Base-by-base conservation (phyloP, 441 rosid genomes). In the Croton setiger region DNA sequence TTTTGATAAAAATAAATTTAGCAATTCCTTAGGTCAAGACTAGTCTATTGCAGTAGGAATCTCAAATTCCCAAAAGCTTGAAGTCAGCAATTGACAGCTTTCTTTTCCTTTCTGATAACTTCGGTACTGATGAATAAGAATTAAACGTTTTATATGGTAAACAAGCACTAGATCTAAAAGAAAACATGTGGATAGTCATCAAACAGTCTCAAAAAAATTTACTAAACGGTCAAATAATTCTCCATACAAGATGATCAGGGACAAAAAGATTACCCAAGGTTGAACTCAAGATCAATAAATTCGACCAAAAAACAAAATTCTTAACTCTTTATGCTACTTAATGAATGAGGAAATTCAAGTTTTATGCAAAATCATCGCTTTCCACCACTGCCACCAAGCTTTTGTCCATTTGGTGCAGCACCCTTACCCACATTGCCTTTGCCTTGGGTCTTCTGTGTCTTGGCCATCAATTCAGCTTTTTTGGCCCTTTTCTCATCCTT, bases 401-500 rank as follows among this genome's bases (percentile, higher is more conserved):
- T 78, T 9, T 73, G 78, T 36, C 81, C 78, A 64, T 74, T 73
- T 0, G 74, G 61, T 37, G 39, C 71, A 64, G 85, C 88, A 66
- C 83, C 80, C 75, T 79, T 87, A 13, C 87, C 71, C 65, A 79
- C 12, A 55, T 51, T 76, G 33, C 86, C 74, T 74, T 84, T 88
- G 23, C 73, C 71, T 61, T 79, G 82, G 7, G 83, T 47, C 82
- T 87, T 87, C 43, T 86, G 96, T 57, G 85, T 76, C 78, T 89
- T 91, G 0, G 88, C 76, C 64, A 66, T 76, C 67, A 77, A 41
- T 70, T 91, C 95, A 0, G 88, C 95, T 64, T 91, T 88, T 81
- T 90, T 90, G 0, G 88, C 92, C 84, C 84, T 88, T 83, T 88
- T 90, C 72, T 91, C 97, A 27, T 91, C 97, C 80, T 88, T 87